Evolutionary conservation across 176 grass and related monocot species (phyloP).

Genomic region (Triticum dicoccoides): DNA sequence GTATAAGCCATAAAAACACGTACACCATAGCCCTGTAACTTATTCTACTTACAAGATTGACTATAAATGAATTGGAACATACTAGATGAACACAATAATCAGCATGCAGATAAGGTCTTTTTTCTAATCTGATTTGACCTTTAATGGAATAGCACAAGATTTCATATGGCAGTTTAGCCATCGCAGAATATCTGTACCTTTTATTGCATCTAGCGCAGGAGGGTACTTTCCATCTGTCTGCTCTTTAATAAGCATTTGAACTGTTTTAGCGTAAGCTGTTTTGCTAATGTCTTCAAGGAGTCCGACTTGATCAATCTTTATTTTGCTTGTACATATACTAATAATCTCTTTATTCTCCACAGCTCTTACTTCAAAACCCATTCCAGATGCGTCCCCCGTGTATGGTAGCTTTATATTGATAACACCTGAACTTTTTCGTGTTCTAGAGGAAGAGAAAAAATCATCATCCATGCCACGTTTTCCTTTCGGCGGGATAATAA

Average conservation of each 20-base stretch:
- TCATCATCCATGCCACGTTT: conserved; percentile 90
- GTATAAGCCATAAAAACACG: not conserved
- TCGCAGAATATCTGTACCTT: conserved; percentile 54
- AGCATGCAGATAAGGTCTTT: not conserved
- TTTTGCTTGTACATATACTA: conserved; percentile 80
- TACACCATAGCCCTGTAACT: not conserved
- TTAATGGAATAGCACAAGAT: conserved; percentile 3
- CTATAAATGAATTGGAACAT: not conserved
- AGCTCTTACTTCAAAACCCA: conserved; percentile 73
- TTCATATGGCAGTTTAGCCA: not conserved
- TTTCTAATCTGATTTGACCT: not conserved
- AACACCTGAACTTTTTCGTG: conserved; percentile 65
- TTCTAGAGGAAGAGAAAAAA: conserved; percentile 64
- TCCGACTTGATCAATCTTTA: conserved; percentile 92
- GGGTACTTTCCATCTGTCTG: conserved; percentile 67
- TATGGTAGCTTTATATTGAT: conserved; percentile 80
- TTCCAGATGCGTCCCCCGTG: conserved; percentile 59
- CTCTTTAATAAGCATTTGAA: conserved; percentile 74
- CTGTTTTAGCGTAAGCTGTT: conserved; percentile 65
- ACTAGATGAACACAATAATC: not conserved
- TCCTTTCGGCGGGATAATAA: conserved; percentile 78
- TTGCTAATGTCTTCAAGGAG: conserved; percentile 80
- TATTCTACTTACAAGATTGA: conserved; percentile 18
- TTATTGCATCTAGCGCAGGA: conserved; percentile 76
- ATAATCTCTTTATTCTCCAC: conserved; percentile 81